Base-by-base conservation (phyloP, 2,329 filamentous ascomycete species). In the Cladosporium sp. region DNA sequence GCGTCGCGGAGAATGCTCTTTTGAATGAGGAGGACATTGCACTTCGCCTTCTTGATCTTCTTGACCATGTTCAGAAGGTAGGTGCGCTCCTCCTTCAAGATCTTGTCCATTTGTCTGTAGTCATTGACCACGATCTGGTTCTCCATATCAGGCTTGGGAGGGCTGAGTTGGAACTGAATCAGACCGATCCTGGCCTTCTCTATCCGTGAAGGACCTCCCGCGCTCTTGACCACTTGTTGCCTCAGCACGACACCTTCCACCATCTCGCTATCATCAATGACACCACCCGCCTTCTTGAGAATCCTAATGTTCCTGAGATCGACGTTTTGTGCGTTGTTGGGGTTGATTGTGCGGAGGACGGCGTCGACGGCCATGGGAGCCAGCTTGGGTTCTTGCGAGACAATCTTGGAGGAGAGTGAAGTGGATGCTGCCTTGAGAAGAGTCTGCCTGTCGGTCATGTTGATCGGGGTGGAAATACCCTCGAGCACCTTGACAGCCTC, bases 1-100 rank as follows among this genome's bases (percentile, higher is more conserved):
- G 95, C 95, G 75, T 99, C 95, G 73, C 95, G 89, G 66, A 99
- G 88, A 73, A 99, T 99, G 16, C 94, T 98, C 83, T 99, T 99
- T 77, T 99, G 95, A 73, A 99, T 98, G 71, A 99, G 85, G 53
- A 98, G 88, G 51, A 99, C 95, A 75, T 99, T 99, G 83, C 95
- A 99, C 85, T 98, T 99, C 72, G 95, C 93, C 86, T 98, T 99
- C 84, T 98, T 97, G 81, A 99, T 99, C 86, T 98, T 99, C 88
- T 99, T 98, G 77, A 96, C 93, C 88, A 99, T 91, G 84, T 98
- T 98, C 66, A 99, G 87, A 70, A 99, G 88, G 81, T 99, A 99
- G 72, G 95, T 91, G 72, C 95, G 92, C 84, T 99, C 95, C 82
- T 99, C 95, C 83, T 99, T 99, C 73, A 99, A 87, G 71, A 99